Percentiles rank a stretch among this genome's conserved stretches.
These are phyloP conservation scores for Aristolochia contorta DNA, from an alignment of 164 flowering plant species.

Conservation along the genomic window DNA sequence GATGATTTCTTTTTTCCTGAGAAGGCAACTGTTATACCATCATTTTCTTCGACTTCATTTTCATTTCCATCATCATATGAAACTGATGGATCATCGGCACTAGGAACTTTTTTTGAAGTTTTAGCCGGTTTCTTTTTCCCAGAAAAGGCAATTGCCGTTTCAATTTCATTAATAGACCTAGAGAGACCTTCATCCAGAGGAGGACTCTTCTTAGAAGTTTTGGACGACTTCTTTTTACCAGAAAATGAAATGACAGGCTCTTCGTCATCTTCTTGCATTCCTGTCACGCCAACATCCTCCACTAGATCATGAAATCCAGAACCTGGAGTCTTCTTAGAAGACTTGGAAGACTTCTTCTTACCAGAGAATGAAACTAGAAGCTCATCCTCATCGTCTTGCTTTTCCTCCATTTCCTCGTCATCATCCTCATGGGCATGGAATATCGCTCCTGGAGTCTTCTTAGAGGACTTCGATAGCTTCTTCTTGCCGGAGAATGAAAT, in stretches of 20 bases:
- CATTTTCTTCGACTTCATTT: conserved; percentile 16
- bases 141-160: conserved; percentile 23
- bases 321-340: background rate
- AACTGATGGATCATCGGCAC: conserved; percentile 12
- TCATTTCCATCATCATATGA: conserved; percentile 16
- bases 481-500: conserved; percentile 39
- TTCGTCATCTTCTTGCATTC: conserved; percentile 15
- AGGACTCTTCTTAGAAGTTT: background rate
- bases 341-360: conserved; percentile 31
- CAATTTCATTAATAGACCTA: conserved; percentile 15
- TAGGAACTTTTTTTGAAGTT: background rate
- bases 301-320: conserved; percentile 17
- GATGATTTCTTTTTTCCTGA: conserved; percentile 38
- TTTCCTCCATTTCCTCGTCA: background rate
- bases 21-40: conserved; percentile 26
- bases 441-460: conserved; percentile 6
- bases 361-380: conserved; percentile 28
- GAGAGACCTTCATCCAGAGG: conserved; percentile 6
- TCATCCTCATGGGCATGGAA: conserved; percentile 21
- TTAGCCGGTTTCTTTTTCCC: conserved; percentile 36
- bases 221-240: conserved; percentile 36
- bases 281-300: background rate
- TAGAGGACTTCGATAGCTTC: conserved; percentile 12
- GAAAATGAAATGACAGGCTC: conserved; percentile 27
- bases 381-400: conserved; percentile 21